Percentiles rank a stretch among this genome's conserved stretches.
These are phyloP conservation scores for Nelumbo lutea DNA, from an alignment of 164 flowering plant genomes.

Conservation along the genomic window DNA sequence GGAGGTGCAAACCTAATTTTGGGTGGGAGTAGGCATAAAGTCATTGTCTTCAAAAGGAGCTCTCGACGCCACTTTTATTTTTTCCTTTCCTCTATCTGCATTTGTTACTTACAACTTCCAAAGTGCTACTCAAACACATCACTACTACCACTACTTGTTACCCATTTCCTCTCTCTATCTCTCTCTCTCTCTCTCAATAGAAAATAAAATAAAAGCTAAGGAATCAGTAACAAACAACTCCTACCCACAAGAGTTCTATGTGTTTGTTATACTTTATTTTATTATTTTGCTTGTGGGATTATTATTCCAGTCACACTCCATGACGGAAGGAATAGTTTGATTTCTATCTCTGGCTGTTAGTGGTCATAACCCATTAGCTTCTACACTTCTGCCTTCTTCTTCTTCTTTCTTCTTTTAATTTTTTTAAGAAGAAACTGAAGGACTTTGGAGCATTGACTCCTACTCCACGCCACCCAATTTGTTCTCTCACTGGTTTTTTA, in stretches of 20 bases:
- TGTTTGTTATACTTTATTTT: no score
- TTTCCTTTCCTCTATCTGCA: neutral
- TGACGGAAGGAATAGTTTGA: constrained; percentile 4
- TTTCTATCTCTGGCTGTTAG: neutral
- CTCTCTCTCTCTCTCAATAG: neutral
- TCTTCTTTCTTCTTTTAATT: neutral
- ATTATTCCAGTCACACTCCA: constrained; percentile 1
- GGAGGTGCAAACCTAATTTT: constrained; percentile 9
- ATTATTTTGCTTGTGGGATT: neutral
- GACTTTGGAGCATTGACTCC: neutral
- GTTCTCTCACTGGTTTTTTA: neutral
- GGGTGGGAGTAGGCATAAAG: constrained; percentile 22
- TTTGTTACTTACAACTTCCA: constrained; percentile 7
- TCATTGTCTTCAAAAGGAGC: constrained; percentile 11
- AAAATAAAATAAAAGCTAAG: neutral
- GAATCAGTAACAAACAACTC: no score
- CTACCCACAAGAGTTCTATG: no score
- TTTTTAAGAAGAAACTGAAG: neutral
- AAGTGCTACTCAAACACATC: constrained; percentile 14
- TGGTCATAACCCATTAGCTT: constrained; percentile 2
- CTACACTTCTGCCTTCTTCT: neutral
- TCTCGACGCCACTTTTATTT: neutral
- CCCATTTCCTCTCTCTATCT: neutral
- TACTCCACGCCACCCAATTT: neutral
- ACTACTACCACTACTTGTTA: constrained; percentile 7